These are phyloP conservation scores for Haberlea rhodopensis DNA, from an alignment of 257 asterid genomes.

Conservation along the genomic window DNA sequence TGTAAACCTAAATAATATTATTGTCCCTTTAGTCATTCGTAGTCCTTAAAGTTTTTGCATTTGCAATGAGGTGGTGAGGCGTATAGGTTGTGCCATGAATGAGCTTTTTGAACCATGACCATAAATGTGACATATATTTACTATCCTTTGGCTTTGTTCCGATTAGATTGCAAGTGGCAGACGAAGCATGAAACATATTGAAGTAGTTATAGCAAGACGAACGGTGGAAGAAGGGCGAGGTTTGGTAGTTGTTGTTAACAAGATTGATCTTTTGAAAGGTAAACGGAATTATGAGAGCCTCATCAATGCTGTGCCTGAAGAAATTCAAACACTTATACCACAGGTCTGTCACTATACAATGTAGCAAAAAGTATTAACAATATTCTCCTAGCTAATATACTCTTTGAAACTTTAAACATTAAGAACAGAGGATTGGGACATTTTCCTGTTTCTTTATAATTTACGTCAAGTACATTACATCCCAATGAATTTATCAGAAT, in stretches of 20 bases:
- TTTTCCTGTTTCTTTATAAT: slow-evolving; percentile 12
- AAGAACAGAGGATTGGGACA: background rate
- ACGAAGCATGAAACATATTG: slow-evolving; percentile 91
- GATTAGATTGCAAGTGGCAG: slow-evolving; percentile 61
- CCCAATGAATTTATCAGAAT: background rate
- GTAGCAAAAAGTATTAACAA: background rate
- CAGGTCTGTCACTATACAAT: slow-evolving; percentile 48
- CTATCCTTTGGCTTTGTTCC: slow-evolving; percentile 19
- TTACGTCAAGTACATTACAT: background rate
- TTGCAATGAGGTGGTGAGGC: no score
- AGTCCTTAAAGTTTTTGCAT: no score
- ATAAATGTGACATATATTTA: background rate
- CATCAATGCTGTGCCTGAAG: slow-evolving; percentile 71
- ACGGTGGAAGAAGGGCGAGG: slow-evolving; percentile 95
- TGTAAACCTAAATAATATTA: no score
- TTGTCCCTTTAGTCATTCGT: no score
- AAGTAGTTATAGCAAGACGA: slow-evolving; percentile 94
- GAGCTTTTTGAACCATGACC: background rate
- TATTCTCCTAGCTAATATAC: background rate
- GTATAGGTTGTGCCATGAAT: background rate
- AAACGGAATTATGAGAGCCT: slow-evolving; percentile 57
- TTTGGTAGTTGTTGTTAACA: slow-evolving; percentile 82
- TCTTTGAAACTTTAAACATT: background rate
- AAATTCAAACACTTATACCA: slow-evolving; percentile 88
- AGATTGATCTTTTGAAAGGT: slow-evolving; percentile 81